These are phyloP conservation scores for Xylaria sp. DNA, from an alignment of 2,329 filamentous ascomycete genomes.

Conservation along the genomic window DNA sequence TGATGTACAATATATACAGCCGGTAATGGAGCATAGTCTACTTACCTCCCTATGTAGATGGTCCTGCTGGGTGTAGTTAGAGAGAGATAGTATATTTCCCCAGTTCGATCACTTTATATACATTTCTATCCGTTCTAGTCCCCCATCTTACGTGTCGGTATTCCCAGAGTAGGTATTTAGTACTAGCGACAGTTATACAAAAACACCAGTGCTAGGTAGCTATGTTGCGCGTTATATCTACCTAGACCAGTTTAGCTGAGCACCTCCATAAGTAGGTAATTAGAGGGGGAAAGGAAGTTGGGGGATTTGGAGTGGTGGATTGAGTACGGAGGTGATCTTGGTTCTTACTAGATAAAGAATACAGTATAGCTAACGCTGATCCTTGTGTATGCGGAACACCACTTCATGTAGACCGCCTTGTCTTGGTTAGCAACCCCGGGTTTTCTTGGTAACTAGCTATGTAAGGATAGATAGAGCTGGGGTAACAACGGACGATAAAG, in stretches of 20 bases:
- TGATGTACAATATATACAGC: too few relatives aligned
- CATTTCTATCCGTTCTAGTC: background rate
- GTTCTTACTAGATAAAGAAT: background rate
- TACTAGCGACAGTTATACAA: background rate
- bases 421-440: background rate
- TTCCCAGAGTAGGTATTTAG: too few relatives aligned
- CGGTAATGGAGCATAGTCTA: too few relatives aligned
- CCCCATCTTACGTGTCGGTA: constrained; percentile 1
- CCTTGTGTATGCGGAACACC: background rate
- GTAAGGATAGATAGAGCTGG: background rate
- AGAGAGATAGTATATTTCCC: too few relatives aligned
- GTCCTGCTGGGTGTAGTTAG: too few relatives aligned
- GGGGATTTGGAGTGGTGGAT: background rate
- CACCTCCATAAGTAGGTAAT: background rate
- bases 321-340: background rate
- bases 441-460: background rate
- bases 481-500: constrained; percentile 26
- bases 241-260: background rate
- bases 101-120: too few relatives aligned
- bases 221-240: too few relatives aligned
- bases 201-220: background rate
- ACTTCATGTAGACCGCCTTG: constrained; percentile 5
- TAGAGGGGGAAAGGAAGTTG: background rate
- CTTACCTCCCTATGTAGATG: too few relatives aligned
- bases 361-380: constrained; percentile 10